Evolutionary conservation across 441 rosid species (phyloP), one percentile per base, ranked within the genome.

Genomic region (Kokia cookei): DNA sequence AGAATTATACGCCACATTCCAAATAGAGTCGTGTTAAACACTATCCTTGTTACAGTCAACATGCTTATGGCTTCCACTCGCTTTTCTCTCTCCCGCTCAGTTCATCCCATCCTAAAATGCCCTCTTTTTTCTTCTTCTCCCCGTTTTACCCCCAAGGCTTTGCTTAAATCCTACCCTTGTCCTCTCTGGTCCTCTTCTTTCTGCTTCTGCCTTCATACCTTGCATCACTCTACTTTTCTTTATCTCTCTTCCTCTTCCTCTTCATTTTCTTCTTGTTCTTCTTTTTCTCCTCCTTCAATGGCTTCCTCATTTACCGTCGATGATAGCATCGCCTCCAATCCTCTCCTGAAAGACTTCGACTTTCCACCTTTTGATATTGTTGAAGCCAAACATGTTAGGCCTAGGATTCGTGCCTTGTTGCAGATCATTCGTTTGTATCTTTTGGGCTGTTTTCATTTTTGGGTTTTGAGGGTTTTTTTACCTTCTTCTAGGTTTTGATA

Each of bases 171-270:
- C 3, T 77, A 81, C 50, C 72, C 84, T 29, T 90, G 98, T 73
- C 96, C 92, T 71, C 91, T 84, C 78, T 89, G 96, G 90, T 90
- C 94, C 26, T 73, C 93, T 14, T 89, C 93, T 62, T 91, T 92
- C 88, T 85, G 91, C 75, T 79, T 85, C 83, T 88, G 97, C 75
- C 88, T 86, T 72, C 77, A 69, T 2, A n/a, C 83, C 8, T 77
- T 70, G 3, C 87, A 74, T 78, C 75, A 29, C 37, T 71, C 86
- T 19, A 66, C 72, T 27, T 22, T 79, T 10, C 61, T 32, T 57
- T 24, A 12, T 40, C 78, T 59, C 73, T 84, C 9, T 40, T 57
- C 60, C 13, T 77, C 69, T 73, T 78, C 80, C 75, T 76, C 77
- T 67, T 40, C 69, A 74, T 84, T 78, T 72, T 67, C 69, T 32